Evolutionary conservation across 1,139 yeast genomes (phyloP).

Genomic region (Casaregolazyma lundiana): DNA sequence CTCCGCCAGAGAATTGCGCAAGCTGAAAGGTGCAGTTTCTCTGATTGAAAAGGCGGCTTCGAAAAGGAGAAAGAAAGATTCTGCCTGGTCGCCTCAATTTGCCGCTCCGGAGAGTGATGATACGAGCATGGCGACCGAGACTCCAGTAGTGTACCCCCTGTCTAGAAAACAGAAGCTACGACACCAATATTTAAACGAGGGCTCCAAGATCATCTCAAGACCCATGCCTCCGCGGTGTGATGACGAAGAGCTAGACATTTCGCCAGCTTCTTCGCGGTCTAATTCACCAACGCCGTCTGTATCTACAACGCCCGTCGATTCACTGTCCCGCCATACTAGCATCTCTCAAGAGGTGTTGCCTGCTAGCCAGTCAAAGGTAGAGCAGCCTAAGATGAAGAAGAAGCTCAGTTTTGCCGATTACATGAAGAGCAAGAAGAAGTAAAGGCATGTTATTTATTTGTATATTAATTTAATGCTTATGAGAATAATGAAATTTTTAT

Average conservation of each 20-base stretch:
- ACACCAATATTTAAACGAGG: conserved; percentile 14
- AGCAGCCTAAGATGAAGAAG: conserved; percentile 40
- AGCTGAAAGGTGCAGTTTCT: conserved; percentile 27
- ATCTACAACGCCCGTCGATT: background rate
- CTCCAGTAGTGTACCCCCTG: conserved; percentile 2
- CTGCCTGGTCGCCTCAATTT: conserved; percentile 7
- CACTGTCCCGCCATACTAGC: background rate
- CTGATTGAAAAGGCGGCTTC: conserved; percentile 23
- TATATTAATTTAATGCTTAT: conserved; percentile 4
- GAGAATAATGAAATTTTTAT: background rate
- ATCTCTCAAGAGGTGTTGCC: background rate
- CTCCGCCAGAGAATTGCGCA: conserved; percentile 28
- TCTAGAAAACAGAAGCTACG: conserved; percentile 13
- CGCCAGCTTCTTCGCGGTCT: conserved; percentile 2
- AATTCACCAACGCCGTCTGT: conserved; percentile 8
- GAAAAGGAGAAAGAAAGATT: conserved; percentile 2
- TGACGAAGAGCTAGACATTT: conserved; percentile 2
- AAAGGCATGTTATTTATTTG: conserved; percentile 7
- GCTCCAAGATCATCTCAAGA: conserved; percentile 2
- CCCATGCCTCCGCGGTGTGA: conserved; percentile 6
- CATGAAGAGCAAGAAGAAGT: conserved; percentile 51
- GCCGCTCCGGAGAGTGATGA: background rate
- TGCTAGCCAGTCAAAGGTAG: background rate
- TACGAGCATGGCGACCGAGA: background rate
- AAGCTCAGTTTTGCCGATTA: conserved; percentile 82